Conservation (phyloP, 2,329 filamentous ascomycete genomes). For the Penicillium decumbens region DNA sequence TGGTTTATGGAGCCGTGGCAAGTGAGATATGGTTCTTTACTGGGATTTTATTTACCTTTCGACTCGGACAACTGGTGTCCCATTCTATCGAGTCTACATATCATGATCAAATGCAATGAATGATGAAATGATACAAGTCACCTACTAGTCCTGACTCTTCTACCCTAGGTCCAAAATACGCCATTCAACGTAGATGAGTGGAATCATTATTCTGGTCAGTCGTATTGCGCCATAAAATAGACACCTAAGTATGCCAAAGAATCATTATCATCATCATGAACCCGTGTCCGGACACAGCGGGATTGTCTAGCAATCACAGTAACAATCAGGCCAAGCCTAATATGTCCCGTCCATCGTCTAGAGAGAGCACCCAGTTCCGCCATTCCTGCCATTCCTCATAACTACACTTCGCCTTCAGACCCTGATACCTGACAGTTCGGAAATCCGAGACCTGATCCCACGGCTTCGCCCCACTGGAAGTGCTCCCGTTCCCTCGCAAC, state of each 20-base stretch:
- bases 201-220: neutral
- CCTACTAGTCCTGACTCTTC: neutral
- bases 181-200: neutral
- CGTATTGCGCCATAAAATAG: neutral
- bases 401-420: slow-evolving; percentile 65
- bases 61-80: neutral
- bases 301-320: neutral
- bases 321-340: slow-evolving; percentile 13
- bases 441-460: slow-evolving; percentile 74
- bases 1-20: slow-evolving; percentile 50
- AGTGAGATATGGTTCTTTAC: slow-evolving; percentile 7
- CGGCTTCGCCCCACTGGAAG: slow-evolving; percentile 29
- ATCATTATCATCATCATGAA: slow-evolving; percentile 13
- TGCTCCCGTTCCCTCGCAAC: slow-evolving; percentile 36
- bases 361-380: slow-evolving; percentile 62
- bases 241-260: neutral
- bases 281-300: neutral
- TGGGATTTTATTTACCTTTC: neutral
- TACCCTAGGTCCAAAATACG: neutral
- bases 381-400: slow-evolving; percentile 75
- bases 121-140: neutral
- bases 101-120: slow-evolving; percentile 9
- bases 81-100: slow-evolving; percentile 1
- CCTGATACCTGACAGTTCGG: slow-evolving; percentile 79
- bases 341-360: slow-evolving; percentile 29